A percentile compares a stretch with the other conserved stretches of the same genome.
Conservation (phyloP, 2,329 filamentous ascomycete genomes). For the Tricladium varicosporioides region DNA sequence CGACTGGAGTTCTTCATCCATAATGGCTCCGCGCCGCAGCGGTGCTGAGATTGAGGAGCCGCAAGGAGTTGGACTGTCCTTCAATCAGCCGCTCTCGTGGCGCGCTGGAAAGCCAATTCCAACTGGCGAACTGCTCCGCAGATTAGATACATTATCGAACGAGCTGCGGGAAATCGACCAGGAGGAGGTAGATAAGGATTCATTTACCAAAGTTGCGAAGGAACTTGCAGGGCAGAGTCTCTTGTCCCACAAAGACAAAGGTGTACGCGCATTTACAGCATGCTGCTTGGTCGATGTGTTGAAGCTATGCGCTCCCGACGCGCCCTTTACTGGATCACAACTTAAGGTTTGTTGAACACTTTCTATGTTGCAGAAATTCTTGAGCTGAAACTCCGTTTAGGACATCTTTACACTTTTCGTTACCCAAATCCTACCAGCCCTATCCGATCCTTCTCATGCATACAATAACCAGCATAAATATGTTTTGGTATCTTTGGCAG, state of each 20-base stretch:
- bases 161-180: constrained; percentile 87
- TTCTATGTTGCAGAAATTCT: not conserved
- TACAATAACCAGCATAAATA: constrained; percentile 95
- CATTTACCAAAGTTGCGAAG: constrained; percentile 79
- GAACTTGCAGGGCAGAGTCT: constrained; percentile 81
- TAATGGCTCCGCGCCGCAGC: constrained; percentile 35
- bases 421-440: constrained; percentile 75
- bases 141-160: constrained; percentile 75
- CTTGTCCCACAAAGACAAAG: constrained; percentile 86
- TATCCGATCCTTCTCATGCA: constrained; percentile 81
- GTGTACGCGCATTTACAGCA: constrained; percentile 84
- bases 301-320: constrained; percentile 88
- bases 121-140: constrained; percentile 75
- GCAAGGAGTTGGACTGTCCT: constrained; percentile 57
- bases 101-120: constrained; percentile 86
- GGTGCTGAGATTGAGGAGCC: constrained; percentile 30
- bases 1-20: constrained; percentile 23
- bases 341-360: constrained; percentile 65
- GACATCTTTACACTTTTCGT: constrained; percentile 93
- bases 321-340: constrained; percentile 86
- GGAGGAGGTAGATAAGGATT: constrained; percentile 78
- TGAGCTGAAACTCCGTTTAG: constrained; percentile 44
- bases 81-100: constrained; percentile 87
- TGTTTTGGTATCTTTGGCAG: constrained; percentile 81
- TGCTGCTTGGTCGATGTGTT: constrained; percentile 93